Evolutionary conservation across 495 filamentous ascomycete species (phyloP).

Genomic region (Penicillium alfredii): DNA sequence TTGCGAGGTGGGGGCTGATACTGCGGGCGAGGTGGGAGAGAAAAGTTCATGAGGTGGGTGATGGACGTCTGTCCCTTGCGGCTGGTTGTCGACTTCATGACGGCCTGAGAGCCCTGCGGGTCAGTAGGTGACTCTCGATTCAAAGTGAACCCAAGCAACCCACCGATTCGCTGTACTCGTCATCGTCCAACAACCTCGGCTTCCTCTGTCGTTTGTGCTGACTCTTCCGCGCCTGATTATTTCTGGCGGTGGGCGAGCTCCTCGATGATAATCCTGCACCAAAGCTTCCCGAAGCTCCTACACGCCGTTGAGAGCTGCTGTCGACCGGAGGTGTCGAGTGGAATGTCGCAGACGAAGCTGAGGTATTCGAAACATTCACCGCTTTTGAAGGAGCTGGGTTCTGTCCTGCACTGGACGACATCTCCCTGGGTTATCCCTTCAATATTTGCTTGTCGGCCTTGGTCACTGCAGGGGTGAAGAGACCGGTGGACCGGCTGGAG

Average conservation of each 20-base stretch:
- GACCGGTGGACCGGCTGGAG: not conserved
- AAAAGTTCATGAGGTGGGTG: constrained; percentile 92
- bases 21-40: constrained; percentile 69
- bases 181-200: constrained; percentile 61
- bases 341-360: constrained; percentile 33
- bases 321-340: constrained; percentile 33
- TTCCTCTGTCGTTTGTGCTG: constrained; percentile 62
- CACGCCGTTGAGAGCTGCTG: constrained; percentile 55
- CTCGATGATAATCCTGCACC: constrained; percentile 55
- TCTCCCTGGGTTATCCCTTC: constrained; percentile 19
- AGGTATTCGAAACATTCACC: constrained; percentile 35
- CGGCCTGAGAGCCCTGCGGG: constrained; percentile 43
- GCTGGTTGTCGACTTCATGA: constrained; percentile 76
- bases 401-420: constrained; percentile 47
- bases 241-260: constrained; percentile 49
- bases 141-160: constrained; percentile 21
- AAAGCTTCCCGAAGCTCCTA: constrained; percentile 57
- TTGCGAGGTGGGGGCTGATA: constrained; percentile 53
- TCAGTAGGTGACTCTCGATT: constrained; percentile 17
- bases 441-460: not conserved
- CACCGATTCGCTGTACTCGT: constrained; percentile 76
- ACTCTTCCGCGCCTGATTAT: constrained; percentile 66
- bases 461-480: constrained; percentile 1
- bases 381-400: constrained; percentile 40
- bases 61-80: constrained; percentile 94